Evolutionary conservation across 805 yeast species (phyloP).

Genomic region (Ogataea nitratoaversa): DNA sequence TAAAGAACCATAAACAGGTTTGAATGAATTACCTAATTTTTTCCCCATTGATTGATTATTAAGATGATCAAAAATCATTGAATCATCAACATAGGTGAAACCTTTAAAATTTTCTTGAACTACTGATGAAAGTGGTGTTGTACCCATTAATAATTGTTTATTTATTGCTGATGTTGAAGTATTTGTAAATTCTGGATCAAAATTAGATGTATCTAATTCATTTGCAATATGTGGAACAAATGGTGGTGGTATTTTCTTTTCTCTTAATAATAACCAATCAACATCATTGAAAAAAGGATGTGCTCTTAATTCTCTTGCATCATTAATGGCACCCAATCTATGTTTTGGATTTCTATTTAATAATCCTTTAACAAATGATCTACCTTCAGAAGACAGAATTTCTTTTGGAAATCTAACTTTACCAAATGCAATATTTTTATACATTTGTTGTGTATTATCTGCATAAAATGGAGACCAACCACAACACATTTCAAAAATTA

Average conservation of each 20-base stretch:
- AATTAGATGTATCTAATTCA: conserved; percentile 93
- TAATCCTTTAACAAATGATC: conserved; percentile 92
- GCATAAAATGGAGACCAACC: conserved; percentile 99
- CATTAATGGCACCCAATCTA: conserved; percentile 85
- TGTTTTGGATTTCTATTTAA: conserved; percentile 94
- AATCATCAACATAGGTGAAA: conserved; percentile 92
- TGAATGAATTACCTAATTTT: conserved; percentile 36
- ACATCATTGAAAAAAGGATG: conserved; percentile 91
- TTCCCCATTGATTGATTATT: conserved; percentile 31
- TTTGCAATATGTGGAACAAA: conserved; percentile 89
- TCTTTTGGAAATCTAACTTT: conserved; percentile 97
- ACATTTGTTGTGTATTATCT: conserved; percentile 97
- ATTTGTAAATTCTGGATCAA: conserved; percentile 96
- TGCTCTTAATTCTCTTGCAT: conserved; percentile 86
- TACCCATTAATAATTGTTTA: conserved; percentile 57
- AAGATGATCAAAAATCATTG: conserved; percentile 85
- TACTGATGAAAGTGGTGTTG: conserved; percentile 89
- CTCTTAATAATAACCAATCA: conserved; percentile 78
- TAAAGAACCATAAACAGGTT: conserved; percentile 54
- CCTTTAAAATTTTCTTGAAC: conserved; percentile 96
- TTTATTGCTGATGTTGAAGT: conserved; percentile 81
- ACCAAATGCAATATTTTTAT: conserved; percentile 97
- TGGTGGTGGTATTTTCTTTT: conserved; percentile 91
- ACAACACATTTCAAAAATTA: conserved; percentile 98
- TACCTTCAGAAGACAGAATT: conserved; percentile 86